phyloP scores from a whole-genome alignment of 208 protist species.

The Lotmaria passim region DNA sequence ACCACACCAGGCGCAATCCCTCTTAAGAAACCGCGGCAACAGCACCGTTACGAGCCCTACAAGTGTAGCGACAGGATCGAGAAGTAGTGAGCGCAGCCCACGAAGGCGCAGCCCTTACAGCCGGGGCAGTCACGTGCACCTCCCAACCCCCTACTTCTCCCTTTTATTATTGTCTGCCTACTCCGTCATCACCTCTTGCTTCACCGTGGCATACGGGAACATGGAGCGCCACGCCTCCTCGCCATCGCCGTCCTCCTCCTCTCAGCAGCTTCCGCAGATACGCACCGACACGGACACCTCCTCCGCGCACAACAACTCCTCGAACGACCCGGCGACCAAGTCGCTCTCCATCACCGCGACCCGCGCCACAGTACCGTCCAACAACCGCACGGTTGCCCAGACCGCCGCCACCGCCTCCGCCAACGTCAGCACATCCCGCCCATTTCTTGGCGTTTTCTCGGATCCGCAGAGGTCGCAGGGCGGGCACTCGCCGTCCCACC shows the following conservation, averaged over 20 bases:
- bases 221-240: conserved; percentile 9
- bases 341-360: conserved; percentile 13
- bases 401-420: neutral
- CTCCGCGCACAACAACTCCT: conserved; percentile 23
- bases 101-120: too few relatives aligned
- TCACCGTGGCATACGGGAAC: neutral
- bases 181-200: too few relatives aligned
- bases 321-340: conserved; percentile 8
- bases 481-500: neutral
- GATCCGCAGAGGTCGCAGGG: neutral
- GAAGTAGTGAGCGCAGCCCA: too few relatives aligned
- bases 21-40: too few relatives aligned
- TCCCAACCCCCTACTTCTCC: too few relatives aligned
- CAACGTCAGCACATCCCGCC: conserved; percentile 8
- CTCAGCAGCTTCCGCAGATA: conserved; percentile 21
- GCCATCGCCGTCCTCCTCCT: conserved; percentile 2
- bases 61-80: too few relatives aligned
- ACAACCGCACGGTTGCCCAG: neutral
- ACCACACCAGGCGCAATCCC: too few relatives aligned
- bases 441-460: neutral
- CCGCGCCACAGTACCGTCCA: neutral
- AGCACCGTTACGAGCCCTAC: too few relatives aligned
- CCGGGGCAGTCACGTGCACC: too few relatives aligned
- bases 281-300: conserved; percentile 27
- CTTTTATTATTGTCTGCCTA: too few relatives aligned